Conservation (phyloP, 2,329 filamentous ascomycete species). For the Calonectria hongkongensis region DNA sequence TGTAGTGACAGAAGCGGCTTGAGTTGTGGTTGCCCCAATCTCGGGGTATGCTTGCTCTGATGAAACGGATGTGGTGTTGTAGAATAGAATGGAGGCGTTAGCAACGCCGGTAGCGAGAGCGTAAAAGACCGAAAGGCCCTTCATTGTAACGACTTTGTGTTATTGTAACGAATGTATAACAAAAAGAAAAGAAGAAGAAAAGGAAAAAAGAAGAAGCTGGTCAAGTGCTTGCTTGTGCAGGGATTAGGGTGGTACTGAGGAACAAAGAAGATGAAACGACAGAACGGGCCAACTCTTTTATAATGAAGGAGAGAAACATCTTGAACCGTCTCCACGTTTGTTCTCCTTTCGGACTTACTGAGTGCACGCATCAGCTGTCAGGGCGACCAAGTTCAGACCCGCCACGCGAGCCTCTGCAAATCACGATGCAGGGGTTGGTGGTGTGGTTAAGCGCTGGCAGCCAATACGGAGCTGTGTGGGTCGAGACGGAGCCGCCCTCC, state of each 20-base stretch:
- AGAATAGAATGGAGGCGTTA: conserved; percentile 15
- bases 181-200: neutral
- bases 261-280: neutral
- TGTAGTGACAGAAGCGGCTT: neutral
- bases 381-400: neutral
- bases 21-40: conserved; percentile 2
- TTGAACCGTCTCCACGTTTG: conserved; percentile 16
- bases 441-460: conserved; percentile 31
- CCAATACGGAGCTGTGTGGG: conserved; percentile 25
- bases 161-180: conserved; percentile 1
- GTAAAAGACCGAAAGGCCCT: conserved; percentile 36
- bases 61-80: conserved; percentile 9
- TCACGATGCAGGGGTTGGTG: conserved; percentile 22
- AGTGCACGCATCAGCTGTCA: conserved; percentile 3
- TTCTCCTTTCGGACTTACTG: neutral
- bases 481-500: conserved; percentile 13
- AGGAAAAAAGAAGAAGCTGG: neutral
- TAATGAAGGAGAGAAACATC: conserved; percentile 7
- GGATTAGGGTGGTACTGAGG: conserved; percentile 11
- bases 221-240: neutral
- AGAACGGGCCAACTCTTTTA: neutral
- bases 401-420: conserved; percentile 29
- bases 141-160: conserved; percentile 27
- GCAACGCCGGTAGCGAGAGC: conserved; percentile 34
- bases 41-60: conserved; percentile 1